Conservation (phyloP, 257 asterid species). For the Cynanchum wilfordii region DNA sequence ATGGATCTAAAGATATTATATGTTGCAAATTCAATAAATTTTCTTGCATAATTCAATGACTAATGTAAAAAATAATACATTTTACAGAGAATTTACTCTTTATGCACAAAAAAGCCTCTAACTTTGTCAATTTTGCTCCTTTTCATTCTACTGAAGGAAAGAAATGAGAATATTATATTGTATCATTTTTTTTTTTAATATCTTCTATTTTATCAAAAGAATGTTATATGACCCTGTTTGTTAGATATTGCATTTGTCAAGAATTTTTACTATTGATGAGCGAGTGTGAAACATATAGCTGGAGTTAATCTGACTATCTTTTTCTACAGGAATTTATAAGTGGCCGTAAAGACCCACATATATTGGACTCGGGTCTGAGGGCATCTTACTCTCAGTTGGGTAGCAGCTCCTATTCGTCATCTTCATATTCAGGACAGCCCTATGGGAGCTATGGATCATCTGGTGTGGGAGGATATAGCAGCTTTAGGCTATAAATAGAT, state of each 20-base stretch:
- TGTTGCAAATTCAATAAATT: too few relatives aligned
- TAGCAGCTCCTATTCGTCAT: slow-evolving; percentile 48
- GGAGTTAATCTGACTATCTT: neutral
- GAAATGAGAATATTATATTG: neutral
- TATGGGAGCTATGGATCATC: slow-evolving; percentile 62
- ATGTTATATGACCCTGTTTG: neutral
- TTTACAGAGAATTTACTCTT: neutral
- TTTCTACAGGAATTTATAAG: slow-evolving; percentile 55
- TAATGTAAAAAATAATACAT: too few relatives aligned
- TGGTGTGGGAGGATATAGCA: slow-evolving; percentile 57
- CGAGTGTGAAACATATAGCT: neutral
- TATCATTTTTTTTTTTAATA: neutral
- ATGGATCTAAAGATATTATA: neutral
- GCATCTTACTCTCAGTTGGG: slow-evolving; percentile 52
- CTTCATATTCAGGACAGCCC: slow-evolving; percentile 41
- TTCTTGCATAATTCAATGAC: neutral
- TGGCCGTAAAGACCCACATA: slow-evolving; percentile 46
- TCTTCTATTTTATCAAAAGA: too few relatives aligned
- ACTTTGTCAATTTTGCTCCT: neutral
- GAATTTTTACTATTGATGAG: neutral
- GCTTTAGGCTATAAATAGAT: slow-evolving; percentile 44
- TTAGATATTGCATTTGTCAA: neutral
- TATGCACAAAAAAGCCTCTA: neutral
- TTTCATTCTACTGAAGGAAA: too few relatives aligned
- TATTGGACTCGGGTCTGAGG: slow-evolving; percentile 45